These are phyloP conservation scores for Fraxinus americana DNA, from an alignment of 257 asterid species.

Conservation along the genomic window DNA sequence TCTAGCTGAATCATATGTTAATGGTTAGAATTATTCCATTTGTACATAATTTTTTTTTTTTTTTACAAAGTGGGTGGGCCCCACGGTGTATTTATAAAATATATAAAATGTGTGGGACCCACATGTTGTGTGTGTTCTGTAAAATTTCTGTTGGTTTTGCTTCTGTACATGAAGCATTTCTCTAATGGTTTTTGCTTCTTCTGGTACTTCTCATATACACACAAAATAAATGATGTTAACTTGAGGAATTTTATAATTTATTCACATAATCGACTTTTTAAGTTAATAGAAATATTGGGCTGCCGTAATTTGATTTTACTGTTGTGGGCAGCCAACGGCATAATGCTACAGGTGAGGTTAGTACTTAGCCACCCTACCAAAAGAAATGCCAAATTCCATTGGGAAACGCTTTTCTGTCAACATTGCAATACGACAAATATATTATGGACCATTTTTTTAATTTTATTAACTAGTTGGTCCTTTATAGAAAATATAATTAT, in stretches of 20 bases:
- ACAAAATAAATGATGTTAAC: too few relatives aligned
- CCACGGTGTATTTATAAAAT: too few relatives aligned
- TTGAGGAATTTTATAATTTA: neutral
- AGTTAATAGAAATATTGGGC: neutral
- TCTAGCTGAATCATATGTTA: too few relatives aligned
- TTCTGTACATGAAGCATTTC: too few relatives aligned
- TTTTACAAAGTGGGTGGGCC: too few relatives aligned
- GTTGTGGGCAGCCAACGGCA: neutral
- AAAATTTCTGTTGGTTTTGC: too few relatives aligned
- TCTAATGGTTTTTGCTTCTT: too few relatives aligned
- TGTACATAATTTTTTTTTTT: too few relatives aligned
- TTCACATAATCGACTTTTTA: neutral
- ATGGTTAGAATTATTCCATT: too few relatives aligned
- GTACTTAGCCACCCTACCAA: constrained; percentile 34
- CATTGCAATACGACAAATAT: constrained; percentile 37
- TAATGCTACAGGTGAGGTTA: neutral
- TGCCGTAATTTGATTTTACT: neutral
- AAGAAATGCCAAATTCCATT: constrained; percentile 74
- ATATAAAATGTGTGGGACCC: too few relatives aligned
- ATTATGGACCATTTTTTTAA: constrained; percentile 29
- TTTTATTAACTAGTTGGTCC: constrained; percentile 20
- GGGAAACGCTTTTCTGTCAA: constrained; percentile 66
- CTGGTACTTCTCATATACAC: neutral
- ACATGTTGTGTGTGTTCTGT: too few relatives aligned
- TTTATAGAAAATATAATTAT: neutral